Conservation (phyloP, 164 flowering plant genomes). For the Stephania yunnanensis region DNA sequence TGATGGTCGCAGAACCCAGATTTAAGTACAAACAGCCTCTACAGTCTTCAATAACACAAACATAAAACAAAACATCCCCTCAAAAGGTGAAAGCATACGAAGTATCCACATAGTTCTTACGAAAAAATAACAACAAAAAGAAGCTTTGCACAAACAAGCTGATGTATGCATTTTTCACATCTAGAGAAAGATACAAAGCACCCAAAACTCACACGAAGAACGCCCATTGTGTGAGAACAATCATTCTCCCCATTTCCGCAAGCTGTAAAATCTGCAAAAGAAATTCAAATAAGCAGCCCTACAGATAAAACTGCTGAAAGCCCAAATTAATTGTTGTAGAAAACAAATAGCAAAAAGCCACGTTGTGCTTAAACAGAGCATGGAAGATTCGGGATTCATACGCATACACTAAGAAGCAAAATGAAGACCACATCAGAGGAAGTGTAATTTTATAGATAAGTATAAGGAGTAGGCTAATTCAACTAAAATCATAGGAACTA, state of each 20-base stretch:
- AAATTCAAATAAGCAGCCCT: not conserved
- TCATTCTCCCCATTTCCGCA: constrained; percentile 56
- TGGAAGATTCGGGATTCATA: too few relatives aligned
- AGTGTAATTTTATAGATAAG: too few relatives aligned
- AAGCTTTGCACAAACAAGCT: not conserved
- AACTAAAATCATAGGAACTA: too few relatives aligned
- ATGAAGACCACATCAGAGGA: too few relatives aligned
- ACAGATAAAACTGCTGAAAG: not conserved
- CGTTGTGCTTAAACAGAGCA: too few relatives aligned
- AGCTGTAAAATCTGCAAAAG: constrained; percentile 49
- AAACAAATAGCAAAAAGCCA: too few relatives aligned
- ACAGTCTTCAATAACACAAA: not conserved
- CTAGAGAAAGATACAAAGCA: constrained; percentile 66
- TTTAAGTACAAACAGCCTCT: too few relatives aligned
- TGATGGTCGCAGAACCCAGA: too few relatives aligned
- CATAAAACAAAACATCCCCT: not conserved
- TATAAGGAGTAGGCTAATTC: too few relatives aligned
- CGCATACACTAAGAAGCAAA: too few relatives aligned
- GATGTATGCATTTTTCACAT: constrained; percentile 11
- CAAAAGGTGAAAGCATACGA: not conserved
- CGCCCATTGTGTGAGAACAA: constrained; percentile 70
- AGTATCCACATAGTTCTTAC: not conserved
- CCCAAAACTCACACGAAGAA: constrained; percentile 89
- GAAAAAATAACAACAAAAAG: not conserved
- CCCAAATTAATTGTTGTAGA: too few relatives aligned